These are phyloP conservation scores for Protomyces gravidus DNA, from an alignment of 1,139 yeast species.

Conservation along the genomic window DNA sequence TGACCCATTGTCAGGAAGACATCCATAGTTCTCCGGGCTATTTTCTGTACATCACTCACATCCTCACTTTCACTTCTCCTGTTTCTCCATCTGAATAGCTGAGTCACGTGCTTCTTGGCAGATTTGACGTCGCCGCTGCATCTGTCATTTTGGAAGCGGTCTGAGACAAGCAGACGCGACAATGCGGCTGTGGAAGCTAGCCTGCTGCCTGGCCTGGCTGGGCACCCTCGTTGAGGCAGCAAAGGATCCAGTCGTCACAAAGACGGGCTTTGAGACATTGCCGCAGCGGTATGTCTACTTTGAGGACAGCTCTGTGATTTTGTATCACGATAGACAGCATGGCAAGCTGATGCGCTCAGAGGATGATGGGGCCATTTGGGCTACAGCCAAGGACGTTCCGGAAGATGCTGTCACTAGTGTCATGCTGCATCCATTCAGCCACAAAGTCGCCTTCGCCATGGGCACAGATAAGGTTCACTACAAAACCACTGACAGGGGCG, in stretches of 20 bases:
- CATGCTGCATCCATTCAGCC: slow-evolving; percentile 48
- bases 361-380: slow-evolving; percentile 60
- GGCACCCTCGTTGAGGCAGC: slow-evolving; percentile 4
- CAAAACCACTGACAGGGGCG: slow-evolving; percentile 56
- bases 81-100: background rate
- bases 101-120: background rate
- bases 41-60: background rate
- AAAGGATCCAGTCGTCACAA: slow-evolving; percentile 28
- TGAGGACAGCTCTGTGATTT: slow-evolving; percentile 38
- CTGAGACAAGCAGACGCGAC: background rate
- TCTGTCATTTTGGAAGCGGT: background rate
- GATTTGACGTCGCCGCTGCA: too few species aligned
- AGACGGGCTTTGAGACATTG: slow-evolving; percentile 30
- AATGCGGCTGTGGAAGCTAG: background rate
- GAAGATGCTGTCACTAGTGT: slow-evolving; percentile 41
- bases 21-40: background rate
- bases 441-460: slow-evolving; percentile 53
- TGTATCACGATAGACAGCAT: slow-evolving; percentile 43
- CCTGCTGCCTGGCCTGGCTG: slow-evolving; percentile 1
- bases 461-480: slow-evolving; percentile 45
- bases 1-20: background rate
- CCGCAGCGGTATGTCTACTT: slow-evolving; percentile 34
- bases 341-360: slow-evolving; percentile 46
- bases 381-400: slow-evolving; percentile 39
- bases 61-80: too few species aligned